Percentiles rank a stretch among this genome's conserved stretches.
Conservation (phyloP, 805 yeast species). For the Candida glaebosa region DNA sequence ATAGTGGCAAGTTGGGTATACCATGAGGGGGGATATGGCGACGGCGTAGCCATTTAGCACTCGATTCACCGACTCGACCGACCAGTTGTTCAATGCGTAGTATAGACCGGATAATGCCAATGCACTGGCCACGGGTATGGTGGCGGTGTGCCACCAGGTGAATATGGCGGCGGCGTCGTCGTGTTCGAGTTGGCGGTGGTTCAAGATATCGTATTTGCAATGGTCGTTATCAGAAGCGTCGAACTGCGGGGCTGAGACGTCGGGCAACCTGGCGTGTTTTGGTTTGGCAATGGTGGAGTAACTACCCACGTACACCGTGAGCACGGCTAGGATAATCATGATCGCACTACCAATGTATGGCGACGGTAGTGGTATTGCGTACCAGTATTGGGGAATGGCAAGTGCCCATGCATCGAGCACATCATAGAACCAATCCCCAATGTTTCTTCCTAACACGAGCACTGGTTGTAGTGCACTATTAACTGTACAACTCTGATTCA, state of each 20-base stretch:
- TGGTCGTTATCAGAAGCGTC: constrained; percentile 25
- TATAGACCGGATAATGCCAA: constrained; percentile 35
- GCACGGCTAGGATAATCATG: constrained; percentile 21
- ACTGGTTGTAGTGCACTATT: too few relatives aligned
- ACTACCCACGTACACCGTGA: constrained; percentile 18
- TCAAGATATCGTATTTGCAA: constrained; percentile 9
- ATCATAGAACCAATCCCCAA: neutral
- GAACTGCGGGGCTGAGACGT: constrained; percentile 11
- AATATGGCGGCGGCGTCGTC: constrained; percentile 4
- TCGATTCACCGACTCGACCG: constrained; percentile 24
- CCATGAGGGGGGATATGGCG: constrained; percentile 29
- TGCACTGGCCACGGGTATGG: constrained; percentile 46
- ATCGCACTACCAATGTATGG: neutral
- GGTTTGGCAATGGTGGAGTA: constrained; percentile 22
- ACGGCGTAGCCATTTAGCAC: constrained; percentile 34
- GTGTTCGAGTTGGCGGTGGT: constrained; percentile 9
- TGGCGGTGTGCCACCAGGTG: constrained; percentile 5
- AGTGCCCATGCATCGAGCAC: neutral
- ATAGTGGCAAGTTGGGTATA: constrained; percentile 24
- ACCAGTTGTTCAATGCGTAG: constrained; percentile 29
- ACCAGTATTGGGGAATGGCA: neutral
- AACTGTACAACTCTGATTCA: too few relatives aligned
- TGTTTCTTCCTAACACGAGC: too few relatives aligned
- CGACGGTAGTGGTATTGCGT: neutral
- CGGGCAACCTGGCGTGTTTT: constrained; percentile 20